These are phyloP conservation scores for Ogataea corticis DNA, from an alignment of 805 yeast genomes.

Conservation along the genomic window DNA sequence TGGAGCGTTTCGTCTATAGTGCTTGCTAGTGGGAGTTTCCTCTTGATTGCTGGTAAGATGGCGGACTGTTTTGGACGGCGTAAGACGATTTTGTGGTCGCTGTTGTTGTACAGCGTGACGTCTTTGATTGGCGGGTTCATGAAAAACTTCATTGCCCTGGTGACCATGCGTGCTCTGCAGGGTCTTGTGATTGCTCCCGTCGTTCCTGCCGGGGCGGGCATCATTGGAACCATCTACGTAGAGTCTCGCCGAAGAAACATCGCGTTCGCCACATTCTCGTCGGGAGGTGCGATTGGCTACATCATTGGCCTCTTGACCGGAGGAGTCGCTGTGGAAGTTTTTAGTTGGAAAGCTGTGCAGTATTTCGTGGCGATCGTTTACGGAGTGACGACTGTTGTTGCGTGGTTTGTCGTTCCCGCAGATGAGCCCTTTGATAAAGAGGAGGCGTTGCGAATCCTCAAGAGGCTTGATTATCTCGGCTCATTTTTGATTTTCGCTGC, in stretches of 20 bases:
- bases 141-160: conserved; percentile 34
- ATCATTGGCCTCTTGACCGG: conserved; percentile 41
- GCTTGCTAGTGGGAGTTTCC: conserved; percentile 38
- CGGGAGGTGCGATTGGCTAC: conserved; percentile 46
- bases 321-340: conserved; percentile 38
- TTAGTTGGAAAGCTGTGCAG: conserved; percentile 39
- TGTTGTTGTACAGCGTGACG: conserved; percentile 12
- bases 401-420: conserved; percentile 34
- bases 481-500: conserved; percentile 36
- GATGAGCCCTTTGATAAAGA: conserved; percentile 27
- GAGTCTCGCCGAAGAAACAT: conserved; percentile 36
- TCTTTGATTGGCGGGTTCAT: conserved; percentile 33
- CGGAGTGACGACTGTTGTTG: conserved; percentile 22
- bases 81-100: conserved; percentile 27
- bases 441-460: conserved; percentile 19
- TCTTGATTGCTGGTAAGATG: conserved; percentile 39
- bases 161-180: conserved; percentile 39
- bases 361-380: conserved; percentile 40
- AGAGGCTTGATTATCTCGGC: conserved; percentile 39
- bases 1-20: conserved; percentile 41
- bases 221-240: conserved; percentile 37
- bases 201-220: conserved; percentile 44
- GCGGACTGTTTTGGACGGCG: conserved; percentile 41
- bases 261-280: conserved; percentile 37
- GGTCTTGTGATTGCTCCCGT: conserved; percentile 40